phyloP scores from a whole-genome alignment of 495 filamentous ascomycete genomes.

The Daldinia grandis region DNA sequence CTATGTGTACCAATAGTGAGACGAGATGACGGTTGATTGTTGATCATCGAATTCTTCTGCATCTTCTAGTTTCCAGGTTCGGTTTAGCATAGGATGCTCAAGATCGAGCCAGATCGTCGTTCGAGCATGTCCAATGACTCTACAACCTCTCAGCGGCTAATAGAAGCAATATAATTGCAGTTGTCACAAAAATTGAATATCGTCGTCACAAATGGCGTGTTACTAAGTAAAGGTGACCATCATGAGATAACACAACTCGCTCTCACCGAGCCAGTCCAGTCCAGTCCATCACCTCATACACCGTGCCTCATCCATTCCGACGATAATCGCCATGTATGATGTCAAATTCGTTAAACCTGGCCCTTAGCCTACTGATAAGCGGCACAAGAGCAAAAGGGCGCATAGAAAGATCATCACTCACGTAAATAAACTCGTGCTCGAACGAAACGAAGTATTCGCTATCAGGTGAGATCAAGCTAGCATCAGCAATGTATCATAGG shows the following conservation, averaged over 20 bases:
- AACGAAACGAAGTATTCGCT: background rate
- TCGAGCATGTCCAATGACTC: constrained; percentile 1
- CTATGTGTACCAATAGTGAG: constrained; percentile 15
- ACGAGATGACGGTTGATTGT: constrained; percentile 15
- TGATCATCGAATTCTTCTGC: constrained; percentile 39
- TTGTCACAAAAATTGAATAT: constrained; percentile 17
- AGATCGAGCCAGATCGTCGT: constrained; percentile 25
- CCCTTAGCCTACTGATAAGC: background rate
- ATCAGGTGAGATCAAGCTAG: constrained; percentile 5
- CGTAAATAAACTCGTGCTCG: background rate
- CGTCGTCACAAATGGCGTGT: constrained; percentile 14
- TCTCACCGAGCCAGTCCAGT: constrained; percentile 18
- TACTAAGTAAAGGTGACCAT: background rate
- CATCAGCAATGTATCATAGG: constrained; percentile 16
- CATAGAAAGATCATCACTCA: background rate
- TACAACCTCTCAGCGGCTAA: constrained; percentile 6
- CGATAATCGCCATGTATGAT: constrained; percentile 1
- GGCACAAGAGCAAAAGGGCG: background rate
- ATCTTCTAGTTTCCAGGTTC: constrained; percentile 24
- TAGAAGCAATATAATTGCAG: constrained; percentile 12
- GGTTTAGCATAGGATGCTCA: constrained; percentile 16
- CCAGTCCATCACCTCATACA: constrained; percentile 3
- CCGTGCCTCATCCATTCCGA: background rate
- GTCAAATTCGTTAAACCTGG: background rate
- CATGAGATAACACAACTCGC: constrained; percentile 5